phyloP scores from a whole-genome alignment of 179 eudicot species.

The Silene vulgaris region DNA sequence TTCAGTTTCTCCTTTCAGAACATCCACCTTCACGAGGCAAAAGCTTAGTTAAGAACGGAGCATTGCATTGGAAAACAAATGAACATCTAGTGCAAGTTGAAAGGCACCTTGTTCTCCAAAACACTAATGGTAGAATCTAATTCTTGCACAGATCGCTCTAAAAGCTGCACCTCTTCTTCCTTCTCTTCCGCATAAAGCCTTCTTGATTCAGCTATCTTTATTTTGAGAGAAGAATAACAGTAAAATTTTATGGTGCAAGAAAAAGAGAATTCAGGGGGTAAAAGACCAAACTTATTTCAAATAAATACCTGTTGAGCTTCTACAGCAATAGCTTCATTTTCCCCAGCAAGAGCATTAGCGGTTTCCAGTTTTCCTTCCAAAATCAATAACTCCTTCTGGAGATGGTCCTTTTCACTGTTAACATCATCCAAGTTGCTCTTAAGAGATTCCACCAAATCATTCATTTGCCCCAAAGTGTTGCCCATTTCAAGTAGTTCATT shows the following conservation, averaged over 20 bases:
- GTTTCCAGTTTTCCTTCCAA: slow-evolving; percentile 69
- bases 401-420: slow-evolving; percentile 47
- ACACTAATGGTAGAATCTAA: slow-evolving; percentile 73
- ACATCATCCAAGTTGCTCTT: slow-evolving; percentile 46
- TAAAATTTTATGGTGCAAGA: slow-evolving; percentile 3
- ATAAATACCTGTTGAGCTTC: slow-evolving; percentile 73
- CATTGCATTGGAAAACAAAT: neutral
- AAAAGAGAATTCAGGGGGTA: neutral
- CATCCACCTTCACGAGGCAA: slow-evolving; percentile 48
- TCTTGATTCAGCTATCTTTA: slow-evolving; percentile 62
- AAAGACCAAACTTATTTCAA: neutral
- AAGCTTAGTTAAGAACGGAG: slow-evolving; percentile 21
- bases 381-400: slow-evolving; percentile 37
- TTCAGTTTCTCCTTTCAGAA: slow-evolving; percentile 83
- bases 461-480: slow-evolving; percentile 43
- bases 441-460: slow-evolving; percentile 45
- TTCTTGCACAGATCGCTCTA: slow-evolving; percentile 87
- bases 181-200: slow-evolving; percentile 71
- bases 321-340: slow-evolving; percentile 66
- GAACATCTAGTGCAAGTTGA: neutral
- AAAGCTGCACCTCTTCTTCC: slow-evolving; percentile 88
- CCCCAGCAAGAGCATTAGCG: slow-evolving; percentile 70
- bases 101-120: slow-evolving; percentile 70
- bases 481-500: slow-evolving; percentile 56
- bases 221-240: neutral